Evolutionary conservation across 352 stramenopile species (phyloP).

Genomic region (Globisporangium splendens): DNA sequence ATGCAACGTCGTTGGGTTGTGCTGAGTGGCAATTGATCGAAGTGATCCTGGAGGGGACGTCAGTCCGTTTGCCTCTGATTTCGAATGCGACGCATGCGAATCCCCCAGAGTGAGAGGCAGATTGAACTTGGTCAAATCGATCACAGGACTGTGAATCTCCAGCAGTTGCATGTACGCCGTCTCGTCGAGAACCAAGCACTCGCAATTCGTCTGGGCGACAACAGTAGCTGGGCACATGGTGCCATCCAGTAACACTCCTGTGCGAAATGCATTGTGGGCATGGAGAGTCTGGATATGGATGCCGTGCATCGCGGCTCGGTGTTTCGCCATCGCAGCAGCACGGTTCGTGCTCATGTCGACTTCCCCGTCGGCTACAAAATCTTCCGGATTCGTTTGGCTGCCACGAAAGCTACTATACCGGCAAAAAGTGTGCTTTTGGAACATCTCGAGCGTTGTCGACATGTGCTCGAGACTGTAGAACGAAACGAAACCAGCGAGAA

Average conservation of each 20-base stretch:
- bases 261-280: slow-evolving; percentile 49
- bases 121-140: slow-evolving; percentile 24
- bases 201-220: slow-evolving; percentile 50
- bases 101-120: neutral
- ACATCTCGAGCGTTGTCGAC: slow-evolving; percentile 53
- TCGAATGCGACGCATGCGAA: neutral
- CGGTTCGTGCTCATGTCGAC: neutral
- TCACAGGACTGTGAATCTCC: slow-evolving; percentile 24
- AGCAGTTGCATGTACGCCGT: slow-evolving; percentile 33
- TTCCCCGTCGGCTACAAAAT: slow-evolving; percentile 16
- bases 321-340: slow-evolving; percentile 13
- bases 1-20: slow-evolving; percentile 10
- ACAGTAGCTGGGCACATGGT: slow-evolving; percentile 43
- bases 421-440: slow-evolving; percentile 57
- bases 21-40: slow-evolving; percentile 8
- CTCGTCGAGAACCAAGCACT: slow-evolving; percentile 50
- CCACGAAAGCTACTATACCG: slow-evolving; percentile 29
- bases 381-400: slow-evolving; percentile 26
- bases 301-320: slow-evolving; percentile 42
- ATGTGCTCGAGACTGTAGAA: slow-evolving; percentile 69
- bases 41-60: neutral
- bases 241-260: slow-evolving; percentile 38
- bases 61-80: neutral
- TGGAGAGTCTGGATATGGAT: slow-evolving; percentile 58
- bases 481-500: slow-evolving; percentile 50